A percentile compares a stretch with the other conserved stretches of the same genome.
Conservation (phyloP, 768 basidiomycete species). For the Pleurotus platypus region DNA sequence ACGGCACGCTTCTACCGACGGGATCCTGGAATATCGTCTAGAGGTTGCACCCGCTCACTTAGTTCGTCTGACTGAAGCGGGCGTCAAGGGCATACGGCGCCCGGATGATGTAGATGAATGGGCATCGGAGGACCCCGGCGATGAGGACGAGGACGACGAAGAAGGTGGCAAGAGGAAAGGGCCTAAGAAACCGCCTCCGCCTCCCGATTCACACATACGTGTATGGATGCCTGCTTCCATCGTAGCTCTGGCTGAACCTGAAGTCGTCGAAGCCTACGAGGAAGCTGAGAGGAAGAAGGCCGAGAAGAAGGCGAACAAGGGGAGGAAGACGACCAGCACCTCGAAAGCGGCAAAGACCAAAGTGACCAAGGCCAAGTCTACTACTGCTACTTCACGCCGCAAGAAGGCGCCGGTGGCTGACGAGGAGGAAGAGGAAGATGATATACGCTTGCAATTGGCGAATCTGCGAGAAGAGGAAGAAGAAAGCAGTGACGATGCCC, state of each 20-base stretch:
- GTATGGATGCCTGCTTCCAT: constrained; percentile 86
- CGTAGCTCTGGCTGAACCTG: constrained; percentile 63
- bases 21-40: constrained; percentile 73
- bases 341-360: constrained; percentile 15
- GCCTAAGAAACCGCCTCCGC: constrained; percentile 33
- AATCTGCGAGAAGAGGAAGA: constrained; percentile 8
- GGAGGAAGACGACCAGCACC: constrained; percentile 10
- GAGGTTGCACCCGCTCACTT: constrained; percentile 69
- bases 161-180: constrained; percentile 34
- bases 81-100: constrained; percentile 58
- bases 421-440: background rate
- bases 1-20: constrained; percentile 67
- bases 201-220: constrained; percentile 54
- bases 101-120: constrained; percentile 46
- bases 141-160: constrained; percentile 42
- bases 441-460: background rate
- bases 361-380: background rate
- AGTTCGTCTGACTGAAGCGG: constrained; percentile 60
- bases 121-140: constrained; percentile 42
- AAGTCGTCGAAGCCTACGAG: constrained; percentile 61
- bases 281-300: constrained; percentile 42
- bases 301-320: constrained; percentile 48
- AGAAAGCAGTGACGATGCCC: constrained; percentile 5
- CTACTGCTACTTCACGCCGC: background rate
- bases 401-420: background rate